A percentile compares a stretch with the other conserved stretches of the same genome.
These are phyloP conservation scores for Mycena galopus DNA, from an alignment of 768 basidiomycete genomes.

Conservation along the genomic window DNA sequence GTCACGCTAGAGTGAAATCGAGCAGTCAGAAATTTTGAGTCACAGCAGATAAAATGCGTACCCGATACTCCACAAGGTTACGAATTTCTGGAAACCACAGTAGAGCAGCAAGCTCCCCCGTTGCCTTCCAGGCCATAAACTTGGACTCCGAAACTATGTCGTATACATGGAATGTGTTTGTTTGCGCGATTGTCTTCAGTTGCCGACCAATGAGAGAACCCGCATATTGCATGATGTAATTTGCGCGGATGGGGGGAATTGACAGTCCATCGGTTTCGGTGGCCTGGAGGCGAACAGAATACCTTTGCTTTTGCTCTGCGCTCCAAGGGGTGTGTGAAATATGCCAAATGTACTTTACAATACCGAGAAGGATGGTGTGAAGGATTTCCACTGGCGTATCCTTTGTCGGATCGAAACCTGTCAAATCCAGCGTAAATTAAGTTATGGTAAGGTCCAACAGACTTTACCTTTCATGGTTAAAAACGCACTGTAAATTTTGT, in stretches of 20 bases:
- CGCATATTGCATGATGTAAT: conserved; percentile 45
- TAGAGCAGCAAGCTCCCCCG: conserved; percentile 38
- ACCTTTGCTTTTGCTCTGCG: conserved; percentile 28
- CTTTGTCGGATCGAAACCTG: conserved; percentile 29
- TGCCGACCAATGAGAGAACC: conserved; percentile 45
- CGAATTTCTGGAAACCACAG: conserved; percentile 47
- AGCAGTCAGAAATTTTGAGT: not conserved
- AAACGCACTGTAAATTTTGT: conserved; percentile 47
- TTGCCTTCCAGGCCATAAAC: conserved; percentile 38
- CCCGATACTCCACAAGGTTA: conserved; percentile 39
- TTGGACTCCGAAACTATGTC: conserved; percentile 37
- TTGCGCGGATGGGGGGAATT: conserved; percentile 30
- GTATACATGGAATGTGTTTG: conserved; percentile 42
- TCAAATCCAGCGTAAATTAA: not conserved
- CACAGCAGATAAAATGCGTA: conserved; percentile 4
- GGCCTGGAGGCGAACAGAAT: conserved; percentile 37
- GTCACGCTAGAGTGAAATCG: not conserved
- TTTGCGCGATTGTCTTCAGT: conserved; percentile 44
- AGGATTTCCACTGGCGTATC: conserved; percentile 45
- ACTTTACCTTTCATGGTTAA: conserved; percentile 44
- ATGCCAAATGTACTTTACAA: conserved; percentile 48
- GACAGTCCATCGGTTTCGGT: conserved; percentile 31
- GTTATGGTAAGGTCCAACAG: not conserved
- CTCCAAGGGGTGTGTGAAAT: conserved; percentile 33
- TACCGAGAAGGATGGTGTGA: conserved; percentile 45